A percentile compares a stretch with the other conserved stretches of the same genome.
phyloP scores from a whole-genome alignment of 257 asterid genomes.

The Ligustrum vulgare region DNA sequence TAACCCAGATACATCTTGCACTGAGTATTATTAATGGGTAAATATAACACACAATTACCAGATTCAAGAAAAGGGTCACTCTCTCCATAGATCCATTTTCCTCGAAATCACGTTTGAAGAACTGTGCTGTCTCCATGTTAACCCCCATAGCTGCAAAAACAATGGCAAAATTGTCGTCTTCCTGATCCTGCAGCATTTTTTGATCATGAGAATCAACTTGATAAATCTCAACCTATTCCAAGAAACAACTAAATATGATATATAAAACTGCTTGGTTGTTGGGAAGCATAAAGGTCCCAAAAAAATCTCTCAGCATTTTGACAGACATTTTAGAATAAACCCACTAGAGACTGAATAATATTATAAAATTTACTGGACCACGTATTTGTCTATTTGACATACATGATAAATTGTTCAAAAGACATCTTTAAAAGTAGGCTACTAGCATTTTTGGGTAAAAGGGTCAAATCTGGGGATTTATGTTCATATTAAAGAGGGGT shows the following conservation, averaged over 20 bases:
- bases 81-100: conserved; percentile 99
- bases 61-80: conserved; percentile 90
- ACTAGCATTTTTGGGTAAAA: neutral
- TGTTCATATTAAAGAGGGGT: neutral
- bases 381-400: neutral
- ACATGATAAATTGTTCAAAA: neutral
- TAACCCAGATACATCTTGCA: neutral
- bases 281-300: neutral
- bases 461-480: neutral
- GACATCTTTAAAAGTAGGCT: neutral
- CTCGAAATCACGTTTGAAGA: conserved; percentile 98
- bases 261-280: neutral
- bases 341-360: neutral
- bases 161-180: conserved; percentile 95
- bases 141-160: conserved; percentile 99
- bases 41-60: conserved; percentile 46
- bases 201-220: conserved; percentile 19
- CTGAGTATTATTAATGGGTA: conserved; percentile 1
- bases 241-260: neutral
- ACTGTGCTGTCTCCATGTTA: conserved; percentile 99
- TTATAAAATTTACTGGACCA: neutral
- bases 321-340: neutral
- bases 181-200: conserved; percentile 53
- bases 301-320: neutral
- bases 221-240: neutral